Conservation (phyloP, 1,284 basidiomycete species). For the Tremellales sp. region DNA sequence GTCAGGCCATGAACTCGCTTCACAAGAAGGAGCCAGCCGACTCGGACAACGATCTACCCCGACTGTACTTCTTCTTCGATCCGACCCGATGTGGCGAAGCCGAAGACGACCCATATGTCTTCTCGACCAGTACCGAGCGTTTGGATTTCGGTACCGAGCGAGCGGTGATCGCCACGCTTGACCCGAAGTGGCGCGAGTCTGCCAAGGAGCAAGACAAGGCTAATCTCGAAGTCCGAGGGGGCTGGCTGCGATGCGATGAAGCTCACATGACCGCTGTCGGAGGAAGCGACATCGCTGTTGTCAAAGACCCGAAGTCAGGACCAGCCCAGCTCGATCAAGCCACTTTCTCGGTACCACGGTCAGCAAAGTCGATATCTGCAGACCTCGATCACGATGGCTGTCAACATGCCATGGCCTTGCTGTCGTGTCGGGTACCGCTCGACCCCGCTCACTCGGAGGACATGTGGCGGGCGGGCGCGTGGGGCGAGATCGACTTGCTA, state of each 20-base stretch:
- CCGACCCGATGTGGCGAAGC: constrained; percentile 73
- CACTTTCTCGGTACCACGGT: constrained; percentile 61
- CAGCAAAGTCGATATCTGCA: constrained; percentile 56
- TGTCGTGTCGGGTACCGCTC: constrained; percentile 71
- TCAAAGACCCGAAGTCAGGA: constrained; percentile 5
- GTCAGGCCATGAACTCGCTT: constrained; percentile 80
- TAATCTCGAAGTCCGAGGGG: constrained; percentile 58
- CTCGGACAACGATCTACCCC: constrained; percentile 55
- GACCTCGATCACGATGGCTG: constrained; percentile 59
- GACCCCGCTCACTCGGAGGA: constrained; percentile 59
- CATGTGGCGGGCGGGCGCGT: constrained; percentile 70
- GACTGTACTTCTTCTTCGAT: constrained; percentile 78
- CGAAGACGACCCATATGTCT: constrained; percentile 70
- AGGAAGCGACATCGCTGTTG: constrained; percentile 34
- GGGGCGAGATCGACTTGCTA: constrained; percentile 77
- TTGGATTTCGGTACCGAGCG: constrained; percentile 75
- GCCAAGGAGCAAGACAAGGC: constrained; percentile 54
- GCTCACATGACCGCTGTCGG: constrained; percentile 36
- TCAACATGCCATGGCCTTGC: constrained; percentile 65
- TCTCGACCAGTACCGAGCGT: constrained; percentile 70
- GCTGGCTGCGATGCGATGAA: constrained; percentile 54
- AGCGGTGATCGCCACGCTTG: constrained; percentile 67
- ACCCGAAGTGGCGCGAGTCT: constrained; percentile 71
- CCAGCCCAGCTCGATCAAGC: constrained; percentile 52
- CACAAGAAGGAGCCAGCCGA: constrained; percentile 60